phyloP scores from a whole-genome alignment of 2,329 filamentous ascomycete species.

The Alternaria tenuissima region DNA sequence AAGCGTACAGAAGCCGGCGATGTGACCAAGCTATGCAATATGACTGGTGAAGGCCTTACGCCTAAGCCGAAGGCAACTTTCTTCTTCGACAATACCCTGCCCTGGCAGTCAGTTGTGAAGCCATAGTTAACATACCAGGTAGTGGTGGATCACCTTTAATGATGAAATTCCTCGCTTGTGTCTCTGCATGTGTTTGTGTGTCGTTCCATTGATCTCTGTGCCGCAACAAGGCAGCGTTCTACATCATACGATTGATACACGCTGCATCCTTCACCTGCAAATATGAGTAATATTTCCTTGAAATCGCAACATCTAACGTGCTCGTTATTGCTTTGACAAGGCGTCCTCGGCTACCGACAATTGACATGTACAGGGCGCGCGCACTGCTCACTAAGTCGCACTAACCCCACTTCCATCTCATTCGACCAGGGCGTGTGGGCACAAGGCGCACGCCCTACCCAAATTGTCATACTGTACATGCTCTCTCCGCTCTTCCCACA shows the following conservation, averaged over 20 bases:
- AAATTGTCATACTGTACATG: neutral
- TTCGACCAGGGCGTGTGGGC: neutral
- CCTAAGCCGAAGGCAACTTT: constrained; percentile 34
- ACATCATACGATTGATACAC: neutral
- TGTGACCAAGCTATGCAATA: constrained; percentile 58
- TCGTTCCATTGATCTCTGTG: neutral
- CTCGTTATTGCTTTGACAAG: neutral
- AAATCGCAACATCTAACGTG: neutral
- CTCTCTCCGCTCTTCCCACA: neutral
- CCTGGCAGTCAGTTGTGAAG: constrained; percentile 35
- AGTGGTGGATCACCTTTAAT: neutral
- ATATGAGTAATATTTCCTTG: neutral
- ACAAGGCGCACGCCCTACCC: constrained; percentile 14
- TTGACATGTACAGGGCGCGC: constrained; percentile 18
- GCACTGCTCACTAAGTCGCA: neutral
- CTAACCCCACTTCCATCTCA: constrained; percentile 4
- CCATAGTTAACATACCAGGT: constrained; percentile 7
- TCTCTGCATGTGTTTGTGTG: neutral
- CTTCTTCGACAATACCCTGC: constrained; percentile 36
- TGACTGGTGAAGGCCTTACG: constrained; percentile 24
- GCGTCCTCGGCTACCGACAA: neutral
- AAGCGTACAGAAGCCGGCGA: constrained; percentile 59
- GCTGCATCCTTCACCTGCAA: neutral
- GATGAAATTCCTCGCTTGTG: neutral
- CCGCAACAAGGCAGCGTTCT: neutral